Evolutionary conservation across 2,329 filamentous ascomycete genomes (phyloP).

Genomic region (Neofusicoccum laricinum): DNA sequence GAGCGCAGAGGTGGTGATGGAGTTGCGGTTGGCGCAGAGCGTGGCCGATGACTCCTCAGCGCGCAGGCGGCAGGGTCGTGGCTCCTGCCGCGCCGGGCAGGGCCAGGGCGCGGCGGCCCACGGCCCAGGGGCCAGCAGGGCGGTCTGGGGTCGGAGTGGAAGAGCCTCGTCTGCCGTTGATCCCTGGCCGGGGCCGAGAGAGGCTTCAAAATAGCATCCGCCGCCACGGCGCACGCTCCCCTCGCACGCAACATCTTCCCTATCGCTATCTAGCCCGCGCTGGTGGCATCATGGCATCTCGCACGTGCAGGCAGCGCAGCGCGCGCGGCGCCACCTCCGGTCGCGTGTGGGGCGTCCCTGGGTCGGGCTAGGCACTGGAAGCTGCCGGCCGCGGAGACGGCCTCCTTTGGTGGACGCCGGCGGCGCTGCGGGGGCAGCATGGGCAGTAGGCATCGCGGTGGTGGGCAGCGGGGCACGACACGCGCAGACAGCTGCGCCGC

Average conservation of each 20-base stretch:
- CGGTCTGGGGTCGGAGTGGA: background rate
- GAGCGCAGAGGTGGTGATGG: background rate
- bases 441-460: background rate
- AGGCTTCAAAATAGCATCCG: too few relatives aligned
- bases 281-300: background rate
- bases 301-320: background rate
- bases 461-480: background rate
- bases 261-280: too few relatives aligned
- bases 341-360: background rate
- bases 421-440: background rate
- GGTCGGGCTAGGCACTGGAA: background rate
- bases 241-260: too few relatives aligned
- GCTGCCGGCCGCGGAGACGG: background rate
- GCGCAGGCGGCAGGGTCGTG: background rate
- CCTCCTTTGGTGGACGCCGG: background rate
- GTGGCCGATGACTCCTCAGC: background rate
- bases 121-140: background rate
- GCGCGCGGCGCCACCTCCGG: background rate
- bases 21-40: background rate
- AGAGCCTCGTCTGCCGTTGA: too few relatives aligned
- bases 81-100: too few relatives aligned
- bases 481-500: background rate
- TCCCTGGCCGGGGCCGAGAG: too few relatives aligned
- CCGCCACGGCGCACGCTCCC: too few relatives aligned
- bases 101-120: too few relatives aligned